Evolutionary conservation across 352 stramenopile genomes (phyloP).

Genomic region (Phytophthora macrochlamydospora): DNA sequence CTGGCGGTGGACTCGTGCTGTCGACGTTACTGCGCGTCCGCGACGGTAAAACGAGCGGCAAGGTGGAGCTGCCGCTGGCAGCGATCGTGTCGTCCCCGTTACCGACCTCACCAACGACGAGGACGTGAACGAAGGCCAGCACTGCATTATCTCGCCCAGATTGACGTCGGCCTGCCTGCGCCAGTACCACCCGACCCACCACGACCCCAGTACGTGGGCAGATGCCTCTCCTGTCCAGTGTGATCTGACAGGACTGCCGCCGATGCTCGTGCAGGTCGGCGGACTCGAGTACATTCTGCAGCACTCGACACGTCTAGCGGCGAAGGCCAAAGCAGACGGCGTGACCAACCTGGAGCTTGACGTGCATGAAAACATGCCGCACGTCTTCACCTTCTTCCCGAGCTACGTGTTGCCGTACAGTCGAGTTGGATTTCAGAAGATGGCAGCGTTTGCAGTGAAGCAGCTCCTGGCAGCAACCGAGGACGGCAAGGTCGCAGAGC

Average conservation of each 20-base stretch:
- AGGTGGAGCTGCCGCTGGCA: slow-evolving; percentile 22
- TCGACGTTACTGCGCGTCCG: slow-evolving; percentile 43
- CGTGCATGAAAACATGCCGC: slow-evolving; percentile 39
- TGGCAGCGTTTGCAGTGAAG: slow-evolving; percentile 33
- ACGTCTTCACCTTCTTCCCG: slow-evolving; percentile 47
- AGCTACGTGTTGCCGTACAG: slow-evolving; percentile 35
- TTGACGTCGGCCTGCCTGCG: slow-evolving; percentile 15
- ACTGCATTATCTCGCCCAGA: slow-evolving; percentile 36
- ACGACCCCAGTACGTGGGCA: slow-evolving; percentile 33
- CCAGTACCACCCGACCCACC: slow-evolving; percentile 22
- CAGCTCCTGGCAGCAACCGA: slow-evolving; percentile 14
- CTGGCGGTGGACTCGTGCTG: slow-evolving; percentile 43
- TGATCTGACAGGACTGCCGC: slow-evolving; percentile 35
- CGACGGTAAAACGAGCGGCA: slow-evolving; percentile 23
- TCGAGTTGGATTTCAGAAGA: slow-evolving; percentile 21
- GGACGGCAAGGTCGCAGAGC: neutral
- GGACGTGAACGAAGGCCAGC: slow-evolving; percentile 9
- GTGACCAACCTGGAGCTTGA: slow-evolving; percentile 45
- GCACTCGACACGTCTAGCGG: slow-evolving; percentile 31
- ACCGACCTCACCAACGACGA: slow-evolving; percentile 44
- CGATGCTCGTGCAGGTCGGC: slow-evolving; percentile 38
- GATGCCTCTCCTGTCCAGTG: slow-evolving; percentile 43
- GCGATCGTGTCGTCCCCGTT: slow-evolving; percentile 43
- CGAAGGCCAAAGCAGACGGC: slow-evolving; percentile 30
- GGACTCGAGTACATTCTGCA: slow-evolving; percentile 38